Conservation (phyloP, 2,329 filamentous ascomycete genomes). For the Penicillium crustosum region DNA sequence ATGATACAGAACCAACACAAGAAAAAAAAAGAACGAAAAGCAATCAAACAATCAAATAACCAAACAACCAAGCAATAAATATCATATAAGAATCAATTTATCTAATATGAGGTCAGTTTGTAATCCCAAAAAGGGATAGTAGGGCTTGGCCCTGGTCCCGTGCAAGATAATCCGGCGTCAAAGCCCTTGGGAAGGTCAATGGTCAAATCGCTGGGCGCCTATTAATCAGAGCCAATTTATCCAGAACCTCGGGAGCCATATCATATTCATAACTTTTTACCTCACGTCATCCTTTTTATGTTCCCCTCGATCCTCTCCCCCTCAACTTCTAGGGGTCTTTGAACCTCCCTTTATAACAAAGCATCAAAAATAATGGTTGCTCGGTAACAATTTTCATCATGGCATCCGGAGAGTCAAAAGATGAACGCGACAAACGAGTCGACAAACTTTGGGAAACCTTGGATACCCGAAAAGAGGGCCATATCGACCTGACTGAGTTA, state of each 20-base stretch:
- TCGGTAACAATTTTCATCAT: slow-evolving; percentile 58
- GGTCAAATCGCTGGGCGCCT: slow-evolving; percentile 34
- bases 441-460: slow-evolving; percentile 81
- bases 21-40: not conserved
- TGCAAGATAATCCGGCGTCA: slow-evolving; percentile 30
- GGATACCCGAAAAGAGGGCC: slow-evolving; percentile 72
- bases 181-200: slow-evolving; percentile 18
- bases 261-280: slow-evolving; percentile 6
- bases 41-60: not conserved
- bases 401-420: slow-evolving; percentile 69
- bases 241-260: not conserved
- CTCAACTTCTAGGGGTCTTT: slow-evolving; percentile 4
- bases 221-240: slow-evolving; percentile 32
- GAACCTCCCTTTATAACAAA: not conserved
- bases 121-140: slow-evolving; percentile 32
- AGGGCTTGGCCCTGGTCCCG: slow-evolving; percentile 34
- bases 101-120: slow-evolving; percentile 5
- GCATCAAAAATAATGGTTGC: slow-evolving; percentile 44
- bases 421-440: slow-evolving; percentile 76
- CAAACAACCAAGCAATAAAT: not conserved
- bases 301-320: slow-evolving; percentile 20
- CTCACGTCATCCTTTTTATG: slow-evolving; percentile 27
- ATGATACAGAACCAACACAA: not conserved
- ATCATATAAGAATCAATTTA: not conserved
- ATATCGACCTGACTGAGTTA: slow-evolving; percentile 79